Evolutionary conservation across 1,284 basidiomycete genomes (phyloP), one percentile per base, ranked within the genome.

Genomic region (Cutaneotrichosporon sp.): DNA sequence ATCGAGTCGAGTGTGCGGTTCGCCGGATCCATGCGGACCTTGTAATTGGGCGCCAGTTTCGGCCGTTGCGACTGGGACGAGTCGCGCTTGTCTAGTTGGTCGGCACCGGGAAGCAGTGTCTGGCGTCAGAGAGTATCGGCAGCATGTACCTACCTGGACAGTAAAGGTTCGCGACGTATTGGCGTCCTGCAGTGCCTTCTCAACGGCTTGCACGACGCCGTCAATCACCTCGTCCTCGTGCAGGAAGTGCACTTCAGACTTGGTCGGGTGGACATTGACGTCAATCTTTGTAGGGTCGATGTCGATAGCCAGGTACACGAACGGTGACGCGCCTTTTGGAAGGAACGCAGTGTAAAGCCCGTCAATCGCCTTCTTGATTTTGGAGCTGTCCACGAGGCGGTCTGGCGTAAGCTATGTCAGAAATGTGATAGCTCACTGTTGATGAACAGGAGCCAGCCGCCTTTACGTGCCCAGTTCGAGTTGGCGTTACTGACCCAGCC

Each of bases 221-320:
- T 91, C 85, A 4, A 87, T 86, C 62, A 97, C 90, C 13, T 80
- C 80, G 50, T 97, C 96, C 70, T 98, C 91, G 61, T 97, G 84
- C 51, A 97, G 76, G 65, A 98, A 98, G 62, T 93, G 90, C 0
- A 97, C 91, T 72, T 97, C 93, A 36, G 88, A 86, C 73, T 99
- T 98, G 1, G 96, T 98, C 0, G 96, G 96, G 70, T 97, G 94
- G 0, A 98, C 93, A 64, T 98, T 98, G 53, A 97, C 93, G 66
- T 99, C 96, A 10, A 99, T 86, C 26, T 87, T 85, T 34, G 83
- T 81, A 0, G 93, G 90, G 53, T 91, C 84, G 59, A 98, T 86
- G 33, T 85, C 78, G 35, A 98, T 75, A 59, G 90, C 90, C 38
- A 97, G 78, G 70, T 98, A 98, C 15, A 96, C 80, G 75, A 94